Conservation (phyloP, 83 land plant species). For the Larix sibirica region DNA sequence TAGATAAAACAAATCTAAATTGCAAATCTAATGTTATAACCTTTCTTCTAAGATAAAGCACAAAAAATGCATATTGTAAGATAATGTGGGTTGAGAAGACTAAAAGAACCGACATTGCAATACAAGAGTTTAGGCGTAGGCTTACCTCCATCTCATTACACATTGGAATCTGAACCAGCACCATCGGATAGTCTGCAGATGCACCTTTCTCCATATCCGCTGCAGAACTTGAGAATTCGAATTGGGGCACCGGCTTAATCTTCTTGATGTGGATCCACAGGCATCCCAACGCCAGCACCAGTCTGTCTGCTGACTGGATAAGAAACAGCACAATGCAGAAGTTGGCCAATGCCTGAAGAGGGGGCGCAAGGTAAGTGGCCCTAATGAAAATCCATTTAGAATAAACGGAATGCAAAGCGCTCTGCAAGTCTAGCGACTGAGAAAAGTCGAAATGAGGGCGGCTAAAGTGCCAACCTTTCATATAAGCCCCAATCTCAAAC, state of each 20-base stretch:
- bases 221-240: constrained; percentile 7
- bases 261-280: constrained; percentile 69
- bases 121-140: too few species aligned
- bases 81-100: not conserved
- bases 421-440: constrained; percentile 31
- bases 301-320: constrained; percentile 73
- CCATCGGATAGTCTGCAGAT: constrained; percentile 64
- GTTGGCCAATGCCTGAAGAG: constrained; percentile 76
- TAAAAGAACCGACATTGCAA: not conserved
- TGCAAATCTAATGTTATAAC: too few species aligned
- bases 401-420: constrained; percentile 52
- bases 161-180: constrained; percentile 90
- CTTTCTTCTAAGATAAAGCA: too few species aligned
- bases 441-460: constrained; percentile 32
- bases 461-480: constrained; percentile 74
- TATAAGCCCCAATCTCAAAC: constrained; percentile 76
- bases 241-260: constrained; percentile 57
- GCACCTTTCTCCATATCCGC: constrained; percentile 53
- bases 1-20: too few species aligned
- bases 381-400: constrained; percentile 65
- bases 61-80: not conserved
- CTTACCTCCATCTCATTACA: constrained; percentile 91
- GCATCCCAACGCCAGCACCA: constrained; percentile 70
- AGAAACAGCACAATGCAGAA: constrained; percentile 77
- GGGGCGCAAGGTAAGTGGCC: constrained; percentile 77